Percentiles rank a stretch among this genome's conserved stretches.
Conservation (phyloP, 331 rosid species). For the Phaseolus coccineus region DNA sequence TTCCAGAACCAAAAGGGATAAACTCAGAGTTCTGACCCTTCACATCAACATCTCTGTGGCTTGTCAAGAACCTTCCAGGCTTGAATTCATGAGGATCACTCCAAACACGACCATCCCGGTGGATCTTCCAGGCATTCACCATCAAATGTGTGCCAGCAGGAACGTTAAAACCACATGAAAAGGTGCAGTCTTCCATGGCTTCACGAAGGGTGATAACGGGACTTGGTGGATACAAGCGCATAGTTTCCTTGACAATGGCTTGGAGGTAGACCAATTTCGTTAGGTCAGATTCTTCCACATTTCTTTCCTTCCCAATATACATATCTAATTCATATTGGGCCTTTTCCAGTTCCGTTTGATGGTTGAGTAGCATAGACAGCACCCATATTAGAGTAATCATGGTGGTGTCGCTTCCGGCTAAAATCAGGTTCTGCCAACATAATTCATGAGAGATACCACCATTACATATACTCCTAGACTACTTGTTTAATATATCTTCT, state of each 20-base stretch:
- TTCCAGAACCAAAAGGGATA: slow-evolving; percentile 51
- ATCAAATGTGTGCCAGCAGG: slow-evolving; percentile 49
- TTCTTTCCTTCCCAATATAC: slow-evolving; percentile 42
- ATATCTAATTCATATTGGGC: slow-evolving; percentile 50
- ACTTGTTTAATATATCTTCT: not conserved
- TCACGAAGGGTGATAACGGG: slow-evolving; percentile 42
- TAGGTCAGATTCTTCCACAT: slow-evolving; percentile 49
- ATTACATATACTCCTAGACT: not conserved
- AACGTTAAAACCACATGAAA: slow-evolving; percentile 45
- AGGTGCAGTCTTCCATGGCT: slow-evolving; percentile 51
- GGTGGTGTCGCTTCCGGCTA: slow-evolving; percentile 55
- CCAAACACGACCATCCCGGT: slow-evolving; percentile 45
- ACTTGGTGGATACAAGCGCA: slow-evolving; percentile 53
- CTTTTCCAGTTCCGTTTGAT: slow-evolving; percentile 36
- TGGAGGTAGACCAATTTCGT: slow-evolving; percentile 51
- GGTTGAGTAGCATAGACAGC: slow-evolving; percentile 52
- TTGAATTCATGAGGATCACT: slow-evolving; percentile 39
- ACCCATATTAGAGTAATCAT: slow-evolving; percentile 50
- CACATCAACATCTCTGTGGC: slow-evolving; percentile 45
- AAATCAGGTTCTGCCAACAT: slow-evolving; percentile 46
- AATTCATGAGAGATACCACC: not conserved
- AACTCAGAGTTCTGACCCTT: slow-evolving; percentile 47
- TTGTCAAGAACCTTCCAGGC: slow-evolving; percentile 52
- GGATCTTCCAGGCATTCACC: slow-evolving; percentile 56
- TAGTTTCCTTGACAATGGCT: slow-evolving; percentile 55